Percentiles rank a stretch among this genome's conserved stretches.
phyloP scores from a whole-genome alignment of 352 stramenopile genomes.

The Peronospora farinosa region DNA sequence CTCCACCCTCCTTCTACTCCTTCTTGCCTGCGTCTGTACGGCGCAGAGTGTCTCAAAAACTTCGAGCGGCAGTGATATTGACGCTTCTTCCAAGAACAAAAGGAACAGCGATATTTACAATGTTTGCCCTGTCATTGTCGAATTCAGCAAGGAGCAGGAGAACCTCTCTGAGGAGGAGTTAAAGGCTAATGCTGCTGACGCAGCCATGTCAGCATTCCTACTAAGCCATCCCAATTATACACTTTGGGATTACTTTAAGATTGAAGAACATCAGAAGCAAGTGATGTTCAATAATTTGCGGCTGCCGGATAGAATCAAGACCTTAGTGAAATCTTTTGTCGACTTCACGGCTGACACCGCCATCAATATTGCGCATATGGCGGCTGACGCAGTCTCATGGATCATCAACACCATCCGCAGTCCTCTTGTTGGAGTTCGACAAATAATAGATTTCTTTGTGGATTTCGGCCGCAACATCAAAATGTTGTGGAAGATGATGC shows the following conservation, averaged over 20 bases:
- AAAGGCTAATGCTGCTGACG: slow-evolving; percentile 20
- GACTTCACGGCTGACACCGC: slow-evolving; percentile 12
- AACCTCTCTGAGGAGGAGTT: slow-evolving; percentile 16
- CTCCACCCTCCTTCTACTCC: slow-evolving; percentile 12
- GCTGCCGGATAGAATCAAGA: slow-evolving; percentile 6
- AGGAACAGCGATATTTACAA: slow-evolving; percentile 20
- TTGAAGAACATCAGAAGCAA: slow-evolving; percentile 12
- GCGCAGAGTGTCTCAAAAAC: slow-evolving; percentile 4
- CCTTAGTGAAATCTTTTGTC: background rate
- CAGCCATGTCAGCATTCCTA: slow-evolving; percentile 18
- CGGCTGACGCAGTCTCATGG: slow-evolving; percentile 13
- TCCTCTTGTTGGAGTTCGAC: slow-evolving; percentile 8
- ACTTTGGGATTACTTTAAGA: slow-evolving; percentile 26
- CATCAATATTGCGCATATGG: slow-evolving; percentile 5
- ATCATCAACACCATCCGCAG: slow-evolving; percentile 16
- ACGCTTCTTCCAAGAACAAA: background rate
- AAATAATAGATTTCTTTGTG: slow-evolving; percentile 12
- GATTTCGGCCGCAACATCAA: slow-evolving; percentile 19
- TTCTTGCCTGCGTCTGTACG: slow-evolving; percentile 14
- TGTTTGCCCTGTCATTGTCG: slow-evolving; percentile 19
- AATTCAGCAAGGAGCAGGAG: slow-evolving; percentile 21
- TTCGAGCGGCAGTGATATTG: slow-evolving; percentile 1
- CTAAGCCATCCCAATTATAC: slow-evolving; percentile 22
- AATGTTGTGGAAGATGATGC: slow-evolving; percentile 14
- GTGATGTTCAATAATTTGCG: slow-evolving; percentile 12